These are phyloP conservation scores for Fusarium subtropicale DNA, from an alignment of 2,329 filamentous ascomycete genomes.

Conservation along the genomic window DNA sequence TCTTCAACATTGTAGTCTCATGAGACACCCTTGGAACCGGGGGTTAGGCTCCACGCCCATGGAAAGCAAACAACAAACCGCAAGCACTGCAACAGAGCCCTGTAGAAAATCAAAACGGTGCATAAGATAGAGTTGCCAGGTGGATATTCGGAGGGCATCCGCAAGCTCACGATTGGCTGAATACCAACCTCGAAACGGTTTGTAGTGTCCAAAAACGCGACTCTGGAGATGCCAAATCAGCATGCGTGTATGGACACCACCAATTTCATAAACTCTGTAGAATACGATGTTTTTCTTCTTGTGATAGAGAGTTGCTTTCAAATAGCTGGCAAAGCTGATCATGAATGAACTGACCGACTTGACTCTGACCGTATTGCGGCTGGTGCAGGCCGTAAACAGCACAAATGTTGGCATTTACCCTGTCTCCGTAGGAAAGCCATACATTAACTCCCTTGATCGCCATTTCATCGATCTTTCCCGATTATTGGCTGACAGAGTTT, in stretches of 20 bases:
- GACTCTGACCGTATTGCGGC: not conserved
- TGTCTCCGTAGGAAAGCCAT: conserved; percentile 15
- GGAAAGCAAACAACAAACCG: conserved; percentile 14
- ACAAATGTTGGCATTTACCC: conserved; percentile 19
- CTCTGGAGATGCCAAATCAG: conserved; percentile 3
- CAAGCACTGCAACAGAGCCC: conserved; percentile 7
- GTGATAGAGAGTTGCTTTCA: not conserved
- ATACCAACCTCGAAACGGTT: not conserved
- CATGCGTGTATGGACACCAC: not conserved
- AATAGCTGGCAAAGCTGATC: not conserved
- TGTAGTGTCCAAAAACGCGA: conserved; percentile 14
- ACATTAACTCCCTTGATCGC: conserved; percentile 30
- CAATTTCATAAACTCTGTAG: not conserved
- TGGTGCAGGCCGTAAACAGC: conserved; percentile 21
- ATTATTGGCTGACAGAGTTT: conserved; percentile 51
- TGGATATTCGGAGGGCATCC: conserved; percentile 24
- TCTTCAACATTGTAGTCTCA: conserved; percentile 7
- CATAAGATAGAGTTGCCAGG: conserved; percentile 32
- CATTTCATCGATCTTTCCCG: conserved; percentile 50
- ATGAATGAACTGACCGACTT: not conserved
- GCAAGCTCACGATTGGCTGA: conserved; percentile 25
- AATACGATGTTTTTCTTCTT: not conserved
- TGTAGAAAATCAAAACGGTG: conserved; percentile 12
- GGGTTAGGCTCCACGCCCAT: conserved; percentile 28
- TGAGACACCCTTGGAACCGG: conserved; percentile 30